These are phyloP conservation scores for Melaleuca quinquenervia DNA, from an alignment of 345 rosid genomes.

Conservation along the genomic window DNA sequence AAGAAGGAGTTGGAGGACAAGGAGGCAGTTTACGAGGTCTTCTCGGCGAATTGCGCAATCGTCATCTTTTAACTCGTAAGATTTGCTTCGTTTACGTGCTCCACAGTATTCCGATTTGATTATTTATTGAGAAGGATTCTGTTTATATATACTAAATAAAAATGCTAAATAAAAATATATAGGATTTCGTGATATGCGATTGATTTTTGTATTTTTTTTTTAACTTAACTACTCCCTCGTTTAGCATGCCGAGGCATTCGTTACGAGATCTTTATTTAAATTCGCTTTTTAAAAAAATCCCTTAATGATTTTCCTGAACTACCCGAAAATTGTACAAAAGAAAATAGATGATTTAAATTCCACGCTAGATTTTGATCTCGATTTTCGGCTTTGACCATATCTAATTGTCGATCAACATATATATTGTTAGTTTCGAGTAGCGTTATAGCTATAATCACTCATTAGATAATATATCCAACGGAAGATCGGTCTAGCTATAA, in stretches of 20 bases:
- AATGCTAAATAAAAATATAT: neutral
- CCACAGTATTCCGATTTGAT: neutral
- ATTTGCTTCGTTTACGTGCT: neutral
- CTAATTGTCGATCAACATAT: neutral
- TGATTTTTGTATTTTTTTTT: no score
- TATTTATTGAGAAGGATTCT: neutral
- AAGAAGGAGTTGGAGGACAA: neutral
- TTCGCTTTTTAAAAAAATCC: neutral
- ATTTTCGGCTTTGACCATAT: neutral
- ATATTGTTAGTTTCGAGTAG: neutral
- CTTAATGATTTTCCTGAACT: neutral
- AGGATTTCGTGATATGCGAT: no score
- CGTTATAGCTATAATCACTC: neutral
- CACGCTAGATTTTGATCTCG: neutral
- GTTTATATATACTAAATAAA: neutral
- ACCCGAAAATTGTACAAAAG: neutral
- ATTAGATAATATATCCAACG: neutral
- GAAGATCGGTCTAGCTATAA: neutral
- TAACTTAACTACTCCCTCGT: neutral
- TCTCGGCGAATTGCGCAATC: neutral
- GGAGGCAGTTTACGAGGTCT: neutral
- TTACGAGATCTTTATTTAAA: neutral
- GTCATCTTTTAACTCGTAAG: neutral
- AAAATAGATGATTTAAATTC: neutral
- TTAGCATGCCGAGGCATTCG: neutral